Evolutionary conservation across 1,284 basidiomycete genomes (phyloP).

Genomic region (Malassezia japonica): DNA sequence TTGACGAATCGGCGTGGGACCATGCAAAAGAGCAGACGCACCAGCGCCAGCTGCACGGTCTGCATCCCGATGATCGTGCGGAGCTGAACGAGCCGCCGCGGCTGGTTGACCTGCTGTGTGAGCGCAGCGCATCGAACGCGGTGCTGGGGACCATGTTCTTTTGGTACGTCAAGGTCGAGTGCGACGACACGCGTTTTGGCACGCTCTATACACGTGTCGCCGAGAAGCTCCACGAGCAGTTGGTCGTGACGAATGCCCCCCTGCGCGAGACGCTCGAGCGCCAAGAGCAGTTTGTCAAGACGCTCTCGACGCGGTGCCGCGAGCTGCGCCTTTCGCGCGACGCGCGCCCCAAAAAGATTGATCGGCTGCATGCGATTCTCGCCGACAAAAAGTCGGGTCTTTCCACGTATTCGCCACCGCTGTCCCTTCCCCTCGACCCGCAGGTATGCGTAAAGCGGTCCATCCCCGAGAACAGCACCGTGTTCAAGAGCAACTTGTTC

Average conservation of each 20-base stretch:
- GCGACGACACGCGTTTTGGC: constrained; percentile 60
- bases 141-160: constrained; percentile 83
- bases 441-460: constrained; percentile 71
- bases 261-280: constrained; percentile 51
- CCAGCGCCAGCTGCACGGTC: neutral
- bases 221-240: constrained; percentile 48
- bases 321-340: constrained; percentile 85
- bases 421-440: constrained; percentile 71
- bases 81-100: constrained; percentile 6
- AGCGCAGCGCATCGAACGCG: constrained; percentile 68
- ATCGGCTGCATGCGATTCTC: constrained; percentile 73
- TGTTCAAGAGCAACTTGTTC: constrained; percentile 95
- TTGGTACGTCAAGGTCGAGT: constrained; percentile 97
- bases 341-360: constrained; percentile 88
- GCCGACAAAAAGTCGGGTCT: constrained; percentile 69
- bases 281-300: constrained; percentile 66
- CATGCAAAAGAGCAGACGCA: neutral
- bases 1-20: constrained; percentile 24
- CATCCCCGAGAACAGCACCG: constrained; percentile 76
- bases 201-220: constrained; percentile 87
- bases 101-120: constrained; percentile 61
- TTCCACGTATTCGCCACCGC: constrained; percentile 36
- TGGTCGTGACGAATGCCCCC: neutral
- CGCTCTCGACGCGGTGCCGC: constrained; percentile 69
- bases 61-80: constrained; percentile 1